Conservation (phyloP, 768 basidiomycete species). For the Baorangia bicolor region DNA sequence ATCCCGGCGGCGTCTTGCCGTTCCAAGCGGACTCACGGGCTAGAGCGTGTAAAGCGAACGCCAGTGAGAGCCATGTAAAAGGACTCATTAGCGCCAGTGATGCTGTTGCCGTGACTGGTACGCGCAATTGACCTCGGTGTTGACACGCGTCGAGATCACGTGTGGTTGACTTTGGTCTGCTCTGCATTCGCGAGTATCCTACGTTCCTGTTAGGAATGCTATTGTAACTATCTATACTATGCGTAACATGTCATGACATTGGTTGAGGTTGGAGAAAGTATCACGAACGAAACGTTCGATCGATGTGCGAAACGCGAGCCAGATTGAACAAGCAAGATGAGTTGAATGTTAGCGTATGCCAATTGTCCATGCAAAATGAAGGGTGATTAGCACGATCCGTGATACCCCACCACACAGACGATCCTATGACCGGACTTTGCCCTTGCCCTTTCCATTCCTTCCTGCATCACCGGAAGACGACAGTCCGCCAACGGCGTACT, state of each 20-base stretch:
- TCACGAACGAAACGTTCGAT: conserved; percentile 26
- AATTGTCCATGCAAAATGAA: conserved; percentile 29
- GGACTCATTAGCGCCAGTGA: conserved; percentile 9
- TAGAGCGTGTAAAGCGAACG: conserved; percentile 2
- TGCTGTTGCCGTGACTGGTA: not conserved
- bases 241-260: conserved; percentile 32
- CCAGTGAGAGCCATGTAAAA: conserved; percentile 1
- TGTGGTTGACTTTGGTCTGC: conserved; percentile 16
- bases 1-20: conserved; percentile 51
- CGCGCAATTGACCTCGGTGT: not conserved
- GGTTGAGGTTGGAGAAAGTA: conserved; percentile 17
- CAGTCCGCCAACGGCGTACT: conserved; percentile 17
- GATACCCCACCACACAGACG: conserved; percentile 18
- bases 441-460: conserved; percentile 59
- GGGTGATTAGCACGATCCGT: conserved; percentile 18
- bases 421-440: conserved; percentile 52
- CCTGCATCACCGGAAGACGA: conserved; percentile 21
- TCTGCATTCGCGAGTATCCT: conserved; percentile 8
- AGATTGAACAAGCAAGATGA: conserved; percentile 27
- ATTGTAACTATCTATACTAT: conserved; percentile 35
- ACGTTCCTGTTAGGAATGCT: conserved; percentile 26
- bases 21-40: conserved; percentile 62
- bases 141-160: conserved; percentile 23
- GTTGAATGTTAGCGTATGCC: conserved; percentile 30
- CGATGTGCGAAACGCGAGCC: conserved; percentile 19